Evolutionary conservation across 768 basidiomycete genomes (phyloP), one percentile per base, ranked within the genome.

Genomic region (Pleurotus djamor): DNA sequence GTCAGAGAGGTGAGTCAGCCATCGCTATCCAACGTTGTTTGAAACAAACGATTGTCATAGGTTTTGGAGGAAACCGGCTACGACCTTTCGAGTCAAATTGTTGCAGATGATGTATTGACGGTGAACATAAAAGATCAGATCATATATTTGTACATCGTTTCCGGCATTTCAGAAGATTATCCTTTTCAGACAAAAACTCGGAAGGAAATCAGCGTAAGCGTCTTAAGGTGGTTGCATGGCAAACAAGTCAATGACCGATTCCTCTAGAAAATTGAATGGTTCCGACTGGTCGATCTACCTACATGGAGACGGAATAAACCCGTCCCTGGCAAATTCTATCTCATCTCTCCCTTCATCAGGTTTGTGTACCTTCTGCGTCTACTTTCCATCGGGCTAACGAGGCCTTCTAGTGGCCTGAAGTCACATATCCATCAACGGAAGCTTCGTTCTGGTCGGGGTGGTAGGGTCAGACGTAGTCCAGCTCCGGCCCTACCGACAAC

Each of bases 11-110:
- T 96, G 62, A 57, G 84, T 67, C 55, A 57, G 21, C 37, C 44
- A 33, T 41, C n/a, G 50, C 17, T 17, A 21, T 28, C 28, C 8
- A 32, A 45, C 37, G 9, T 48, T 35, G n/a, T 21, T 35, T 41
- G 65, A 65, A 36, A 37, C 62, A 66, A 57, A 13, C 17, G 49
- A 6, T 52, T 41, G 62, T 57, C 17, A 17, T 65, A 98, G 96
- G 96, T 98, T 21, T 79, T 92, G 34, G 97, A 99, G 73, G 97
- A 99, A 76, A 98, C 95, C 0, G 97, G 97, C 12, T 98, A 92
- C 77, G 94, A 98, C 72, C 69, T 94, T 58, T 82, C 80, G 52
- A 85, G 83, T 58, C 82, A 88, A 66, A 73, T 92, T 51, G 75
- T 87, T 64, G 79, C 83, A 2, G 70, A 84, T 48, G 77, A 94